Base-by-base conservation (phyloP, 73 alveolate genomes). In the Paramecium bursaria region DNA sequence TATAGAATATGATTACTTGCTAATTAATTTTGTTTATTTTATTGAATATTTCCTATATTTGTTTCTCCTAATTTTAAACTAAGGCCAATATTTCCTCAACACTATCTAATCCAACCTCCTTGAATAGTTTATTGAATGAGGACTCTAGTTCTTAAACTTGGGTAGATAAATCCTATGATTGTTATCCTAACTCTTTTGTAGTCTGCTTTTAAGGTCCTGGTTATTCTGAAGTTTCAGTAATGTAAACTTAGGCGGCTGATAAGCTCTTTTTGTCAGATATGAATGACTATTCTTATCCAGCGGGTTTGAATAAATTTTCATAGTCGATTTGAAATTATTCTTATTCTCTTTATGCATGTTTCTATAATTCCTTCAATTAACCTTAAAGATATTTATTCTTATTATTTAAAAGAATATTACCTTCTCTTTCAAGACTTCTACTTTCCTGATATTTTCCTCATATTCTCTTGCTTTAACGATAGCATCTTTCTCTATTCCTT, bases 401-500 rank as follows among this genome's bases (percentile, higher is more conserved):
- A 9, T 26, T 27, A 27, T 39, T 19, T 1, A 1, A 4, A 0
- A 25, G 14, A 21, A 17, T 2, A 13, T n/a, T 67, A 67, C 82
- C 10, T 67, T 57, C 13, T 31, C 55, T 14, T 67, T 67, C 7
- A 67, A 42, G 5, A 67, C 33, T 67, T 67, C 82, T 7, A 39
- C 44, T 67, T 31, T 39, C 44, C 82, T 67, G 1, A 67, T 67
- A 39, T 47, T 25, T 39, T 67, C 35, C 44, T 67, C 33, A 67
- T 35, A 67, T 67, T 67, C 82, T 42, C 82, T 67, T 67, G 33
- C 17, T 42, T 67, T 67, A 14, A 67, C 33, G 14, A 67, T 67
- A 10, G 82, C 82, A 67, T 67, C 82, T 42, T 67, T 67, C 14
- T 67, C 82, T 0, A 67, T 67, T 35, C 82, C 82, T 67, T 67